Conservation (phyloP, 23 red algal genomes). For the Porphyridium purpureum region DNA sequence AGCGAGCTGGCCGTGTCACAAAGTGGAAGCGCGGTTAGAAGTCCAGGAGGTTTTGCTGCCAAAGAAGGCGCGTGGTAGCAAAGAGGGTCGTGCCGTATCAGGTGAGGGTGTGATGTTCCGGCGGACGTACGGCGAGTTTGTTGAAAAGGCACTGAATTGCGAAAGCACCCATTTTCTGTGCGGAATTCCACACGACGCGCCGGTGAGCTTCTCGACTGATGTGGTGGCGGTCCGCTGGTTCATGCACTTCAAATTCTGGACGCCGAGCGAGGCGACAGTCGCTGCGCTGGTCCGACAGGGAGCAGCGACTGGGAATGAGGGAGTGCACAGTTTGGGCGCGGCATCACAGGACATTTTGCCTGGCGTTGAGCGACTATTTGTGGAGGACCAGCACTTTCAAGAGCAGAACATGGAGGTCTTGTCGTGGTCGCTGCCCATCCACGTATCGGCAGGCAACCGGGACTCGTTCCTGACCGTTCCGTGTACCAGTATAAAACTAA, state of each 20-base stretch:
- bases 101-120: constrained; percentile 38
- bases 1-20: constrained; percentile 12
- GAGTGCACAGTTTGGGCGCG: too few relatives aligned
- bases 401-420: too few relatives aligned
- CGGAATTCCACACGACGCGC: constrained; percentile 54
- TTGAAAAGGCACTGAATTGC: constrained; percentile 35
- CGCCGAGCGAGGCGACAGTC: too few relatives aligned
- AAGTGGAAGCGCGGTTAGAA: constrained; percentile 31
- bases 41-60: constrained; percentile 23
- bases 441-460: too few relatives aligned
- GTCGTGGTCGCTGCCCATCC: too few relatives aligned
- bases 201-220: constrained; percentile 33
- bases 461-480: too few relatives aligned
- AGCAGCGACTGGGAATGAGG: too few relatives aligned
- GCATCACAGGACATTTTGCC: too few relatives aligned
- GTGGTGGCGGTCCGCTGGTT: constrained; percentile 45
- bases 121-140: constrained; percentile 36
- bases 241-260: constrained; percentile 61
- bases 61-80: neutral
- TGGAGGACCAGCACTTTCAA: too few relatives aligned
- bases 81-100: neutral
- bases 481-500: too few relatives aligned
- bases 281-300: too few relatives aligned
- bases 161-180: constrained; percentile 38
- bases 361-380: too few relatives aligned